Evolutionary conservation across 352 stramenopile genomes (phyloP).

Genomic region (Pythium monospermum): DNA sequence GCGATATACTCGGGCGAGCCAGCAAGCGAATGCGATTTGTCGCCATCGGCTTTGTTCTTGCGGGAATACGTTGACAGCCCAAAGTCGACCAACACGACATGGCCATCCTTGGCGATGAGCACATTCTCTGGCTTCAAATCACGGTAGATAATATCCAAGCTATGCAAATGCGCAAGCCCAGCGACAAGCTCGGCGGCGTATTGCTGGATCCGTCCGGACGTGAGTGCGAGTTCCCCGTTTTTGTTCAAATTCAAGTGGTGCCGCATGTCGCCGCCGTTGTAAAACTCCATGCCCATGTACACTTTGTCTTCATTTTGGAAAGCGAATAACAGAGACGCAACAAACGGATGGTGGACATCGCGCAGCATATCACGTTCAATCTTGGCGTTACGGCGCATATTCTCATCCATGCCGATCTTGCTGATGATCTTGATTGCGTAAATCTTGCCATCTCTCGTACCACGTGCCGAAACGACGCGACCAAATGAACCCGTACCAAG

Average conservation of each 20-base stretch:
- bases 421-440: slow-evolving; percentile 89
- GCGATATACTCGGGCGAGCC: slow-evolving; percentile 90
- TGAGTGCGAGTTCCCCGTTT: slow-evolving; percentile 60
- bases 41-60: slow-evolving; percentile 27
- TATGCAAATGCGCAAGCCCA: slow-evolving; percentile 84
- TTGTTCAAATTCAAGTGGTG: slow-evolving; percentile 75
- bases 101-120: slow-evolving; percentile 83
- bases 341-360: slow-evolving; percentile 94
- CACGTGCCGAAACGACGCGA: slow-evolving; percentile 73
- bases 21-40: slow-evolving; percentile 69
- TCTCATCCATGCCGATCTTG: slow-evolving; percentile 87
- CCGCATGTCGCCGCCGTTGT: slow-evolving; percentile 94
- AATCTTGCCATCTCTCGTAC: slow-evolving; percentile 56
- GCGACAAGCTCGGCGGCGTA: slow-evolving; percentile 84
- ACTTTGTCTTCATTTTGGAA: slow-evolving; percentile 98
- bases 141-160: slow-evolving; percentile 87
- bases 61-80: slow-evolving; percentile 80
- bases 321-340: slow-evolving; percentile 95
- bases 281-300: slow-evolving; percentile 99
- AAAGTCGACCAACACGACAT: slow-evolving; percentile 89
- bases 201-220: slow-evolving; percentile 67
- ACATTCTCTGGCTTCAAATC: slow-evolving; percentile 89
- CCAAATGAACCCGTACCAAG: slow-evolving; percentile 82
- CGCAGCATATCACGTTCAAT: slow-evolving; percentile 94
- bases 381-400: slow-evolving; percentile 74